Evolutionary conservation across 306 rosid species (phyloP), one percentile per base, ranked within the genome.

Genomic region (Elaeagnus macrophylla): DNA sequence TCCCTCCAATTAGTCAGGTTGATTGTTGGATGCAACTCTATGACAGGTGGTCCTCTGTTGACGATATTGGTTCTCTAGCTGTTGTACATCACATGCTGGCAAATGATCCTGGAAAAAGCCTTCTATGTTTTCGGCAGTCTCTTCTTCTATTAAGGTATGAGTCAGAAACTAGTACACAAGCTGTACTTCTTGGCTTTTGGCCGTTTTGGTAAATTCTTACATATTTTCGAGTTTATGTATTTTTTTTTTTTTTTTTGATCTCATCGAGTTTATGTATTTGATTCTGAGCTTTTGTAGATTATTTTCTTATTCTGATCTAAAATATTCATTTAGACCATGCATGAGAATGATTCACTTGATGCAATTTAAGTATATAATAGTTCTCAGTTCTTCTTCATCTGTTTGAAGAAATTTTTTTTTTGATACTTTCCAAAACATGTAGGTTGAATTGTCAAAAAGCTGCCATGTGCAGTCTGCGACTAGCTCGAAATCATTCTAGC

Each of bases 21-120:
- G 95, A 87, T 75, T 87, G 95, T 73, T 87, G 95, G 95, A 87
- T 87, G 74, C 84, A 83, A 56, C 79, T 87, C 36, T 75, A 87
- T 64, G 89, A 81, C 48, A 66, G 79, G 57, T 87, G 95, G 95
- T 87, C 94, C 51, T 83, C 78, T 54, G 95, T 87, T 60, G 94
- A 83, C 66, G 95, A 87, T 71, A 83, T 87, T 59, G 95, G 95
- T 60, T 87, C 95, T 56, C 72, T 87, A 43, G 89, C 95, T 72
- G 89, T 83, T 59, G 83, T 87, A 54, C 81, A 87, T 72, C 85
- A 79, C 42, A 87, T 88, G 96, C 66, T 88, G 54, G 74, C 79
- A 63, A 88, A 84, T 66, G 91, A 88, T 57, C 96, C 96, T 0
- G 88, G 91, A 48, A 85, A 80, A 62, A 88, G 96, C 67, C 91